Percentiles rank a stretch among this genome's conserved stretches.
Evolutionary conservation across 1,284 basidiomycete genomes (phyloP).

Genomic region (Leccinum pallidistipes): DNA sequence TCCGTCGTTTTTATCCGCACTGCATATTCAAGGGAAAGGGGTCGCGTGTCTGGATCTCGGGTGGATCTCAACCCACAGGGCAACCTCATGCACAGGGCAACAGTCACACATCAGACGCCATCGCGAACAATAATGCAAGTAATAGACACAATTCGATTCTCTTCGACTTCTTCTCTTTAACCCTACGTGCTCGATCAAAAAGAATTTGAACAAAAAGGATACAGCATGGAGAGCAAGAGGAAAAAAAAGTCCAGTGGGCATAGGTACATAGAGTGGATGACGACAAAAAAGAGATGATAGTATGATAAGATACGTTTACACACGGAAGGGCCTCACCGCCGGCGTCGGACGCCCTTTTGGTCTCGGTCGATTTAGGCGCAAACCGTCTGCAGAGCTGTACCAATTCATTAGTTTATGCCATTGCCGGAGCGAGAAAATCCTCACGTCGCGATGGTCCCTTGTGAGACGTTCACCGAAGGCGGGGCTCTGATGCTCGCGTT

Average conservation of each 20-base stretch:
- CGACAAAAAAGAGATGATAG: background rate
- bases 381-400: constrained; percentile 55
- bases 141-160: constrained; percentile 5
- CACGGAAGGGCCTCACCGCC: constrained; percentile 26
- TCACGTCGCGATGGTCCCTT: constrained; percentile 54
- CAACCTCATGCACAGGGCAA: background rate
- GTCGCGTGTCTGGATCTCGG: too few relatives aligned
- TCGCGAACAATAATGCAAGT: constrained; percentile 1
- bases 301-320: constrained; percentile 11
- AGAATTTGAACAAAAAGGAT: background rate
- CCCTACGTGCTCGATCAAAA: constrained; percentile 6
- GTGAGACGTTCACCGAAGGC: constrained; percentile 28
- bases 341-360: constrained; percentile 34
- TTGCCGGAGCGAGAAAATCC: constrained; percentile 29
- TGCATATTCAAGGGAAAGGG: too few relatives aligned
- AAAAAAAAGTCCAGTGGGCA: constrained; percentile 10
- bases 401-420: background rate
- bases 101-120: background rate
- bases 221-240: constrained; percentile 13
- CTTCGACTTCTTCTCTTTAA: background rate
- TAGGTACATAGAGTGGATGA: constrained; percentile 22
- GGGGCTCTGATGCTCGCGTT: constrained; percentile 10
- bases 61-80: too few relatives aligned
- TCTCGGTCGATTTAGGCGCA: constrained; percentile 64
- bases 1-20: too few relatives aligned